Conservation (phyloP, 148 eudicot genomes). For the Euryodendron excelsum region DNA sequence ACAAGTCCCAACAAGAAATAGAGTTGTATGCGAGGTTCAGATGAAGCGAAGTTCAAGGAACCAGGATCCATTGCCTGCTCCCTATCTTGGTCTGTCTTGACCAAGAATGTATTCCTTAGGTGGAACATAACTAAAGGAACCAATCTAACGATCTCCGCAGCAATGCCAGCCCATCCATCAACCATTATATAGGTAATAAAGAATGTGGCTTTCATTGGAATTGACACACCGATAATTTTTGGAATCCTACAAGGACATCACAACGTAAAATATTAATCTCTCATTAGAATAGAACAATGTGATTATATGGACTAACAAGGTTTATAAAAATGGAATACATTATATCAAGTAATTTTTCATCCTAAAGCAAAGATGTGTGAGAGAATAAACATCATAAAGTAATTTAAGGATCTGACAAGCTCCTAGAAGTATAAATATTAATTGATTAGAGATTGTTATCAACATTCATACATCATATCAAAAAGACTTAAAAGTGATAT, state of each 20-base stretch:
- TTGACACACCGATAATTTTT: conserved; percentile 49
- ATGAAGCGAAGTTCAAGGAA: conserved; percentile 35
- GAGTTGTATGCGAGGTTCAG: conserved; percentile 57
- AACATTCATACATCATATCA: neutral
- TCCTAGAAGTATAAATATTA: neutral
- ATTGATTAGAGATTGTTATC: neutral
- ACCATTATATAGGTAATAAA: conserved; percentile 60
- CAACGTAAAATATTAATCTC: neutral
- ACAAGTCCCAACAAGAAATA: conserved; percentile 62
- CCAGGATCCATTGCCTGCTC: conserved; percentile 66
- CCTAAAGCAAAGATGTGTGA: neutral
- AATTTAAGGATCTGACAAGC: conserved; percentile 2
- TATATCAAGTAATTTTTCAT: neutral
- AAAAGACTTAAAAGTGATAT: neutral
- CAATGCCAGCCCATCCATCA: conserved; percentile 66
- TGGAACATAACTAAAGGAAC: conserved; percentile 53
- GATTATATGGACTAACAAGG: neutral
- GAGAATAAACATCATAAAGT: neutral
- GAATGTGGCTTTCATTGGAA: conserved; percentile 64
- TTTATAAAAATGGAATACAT: neutral
- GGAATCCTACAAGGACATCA: conserved; percentile 45
- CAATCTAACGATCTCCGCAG: conserved; percentile 53
- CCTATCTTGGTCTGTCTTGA: conserved; percentile 54
- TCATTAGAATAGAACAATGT: neutral
- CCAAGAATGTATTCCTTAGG: conserved; percentile 51